Conservation (phyloP, 169 alveolate species). For the Cryptosporidium andersoni region DNA sequence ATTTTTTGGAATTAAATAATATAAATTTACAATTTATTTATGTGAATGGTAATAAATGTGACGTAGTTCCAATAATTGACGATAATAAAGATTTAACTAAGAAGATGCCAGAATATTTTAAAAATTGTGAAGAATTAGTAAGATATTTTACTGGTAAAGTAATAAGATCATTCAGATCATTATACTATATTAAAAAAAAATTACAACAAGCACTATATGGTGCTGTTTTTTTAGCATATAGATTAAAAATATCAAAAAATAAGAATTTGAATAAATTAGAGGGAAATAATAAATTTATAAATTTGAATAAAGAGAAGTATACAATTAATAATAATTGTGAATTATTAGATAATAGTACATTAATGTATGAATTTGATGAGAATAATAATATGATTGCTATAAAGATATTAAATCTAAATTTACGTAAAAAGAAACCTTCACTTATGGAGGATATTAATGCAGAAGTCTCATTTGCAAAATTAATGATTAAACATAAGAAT, state of each 20-base stretch:
- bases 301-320: not conserved
- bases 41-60: slow-evolving; percentile 19
- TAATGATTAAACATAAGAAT: slow-evolving; percentile 48
- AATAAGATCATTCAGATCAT: slow-evolving; percentile 31
- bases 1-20: not conserved
- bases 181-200: slow-evolving; percentile 40
- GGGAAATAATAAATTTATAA: not conserved
- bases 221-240: slow-evolving; percentile 56
- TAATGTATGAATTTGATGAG: slow-evolving; percentile 1
- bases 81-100: not conserved
- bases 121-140: slow-evolving; percentile 40
- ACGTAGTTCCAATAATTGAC: slow-evolving; percentile 20
- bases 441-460: slow-evolving; percentile 56
- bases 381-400: slow-evolving; percentile 25
- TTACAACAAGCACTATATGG: slow-evolving; percentile 68
- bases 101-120: slow-evolving; percentile 14
- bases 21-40: not conserved
- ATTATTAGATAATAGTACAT: too few species aligned
- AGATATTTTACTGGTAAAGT: slow-evolving; percentile 27
- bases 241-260: not conserved
- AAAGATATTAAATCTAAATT: slow-evolving; percentile 44
- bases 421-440: slow-evolving; percentile 48
- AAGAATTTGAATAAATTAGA: not conserved
- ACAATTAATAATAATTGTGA: too few species aligned
- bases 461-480: slow-evolving; percentile 22